Conservation (phyloP, 768 basidiomycete genomes). For the Clitopilus passeckerianus region DNA sequence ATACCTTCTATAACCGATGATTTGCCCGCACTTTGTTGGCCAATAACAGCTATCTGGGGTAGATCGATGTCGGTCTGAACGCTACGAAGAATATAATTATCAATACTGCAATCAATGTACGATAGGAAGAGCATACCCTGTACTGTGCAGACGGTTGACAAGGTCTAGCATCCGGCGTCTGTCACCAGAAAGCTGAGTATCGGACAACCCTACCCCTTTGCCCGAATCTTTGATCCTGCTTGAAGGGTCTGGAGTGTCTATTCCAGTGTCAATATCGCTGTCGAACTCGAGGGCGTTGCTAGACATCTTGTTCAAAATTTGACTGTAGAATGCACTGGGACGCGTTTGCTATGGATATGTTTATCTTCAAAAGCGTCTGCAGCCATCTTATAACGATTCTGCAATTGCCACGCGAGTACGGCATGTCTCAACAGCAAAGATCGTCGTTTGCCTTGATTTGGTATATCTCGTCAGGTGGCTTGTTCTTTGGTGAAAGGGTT, state of each 20-base stretch:
- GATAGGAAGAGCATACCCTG: constrained; percentile 41
- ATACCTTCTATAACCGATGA: constrained; percentile 77
- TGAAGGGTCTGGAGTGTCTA: not conserved
- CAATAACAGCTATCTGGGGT: constrained; percentile 72
- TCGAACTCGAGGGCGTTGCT: not conserved
- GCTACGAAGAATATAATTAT: constrained; percentile 25
- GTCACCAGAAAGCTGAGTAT: constrained; percentile 30
- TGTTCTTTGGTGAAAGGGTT: not conserved
- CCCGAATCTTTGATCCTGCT: not conserved
- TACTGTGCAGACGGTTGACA: constrained; percentile 54
- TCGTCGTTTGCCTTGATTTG: not conserved
- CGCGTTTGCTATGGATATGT: not conserved
- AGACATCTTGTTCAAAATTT: not conserved
- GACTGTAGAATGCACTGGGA: not conserved
- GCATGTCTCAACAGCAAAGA: not conserved
- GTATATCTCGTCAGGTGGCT: not conserved
- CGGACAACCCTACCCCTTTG: constrained; percentile 45
- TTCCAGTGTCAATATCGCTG: not conserved
- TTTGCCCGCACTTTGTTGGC: constrained; percentile 71
- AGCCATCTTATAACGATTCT: not conserved
- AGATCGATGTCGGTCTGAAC: constrained; percentile 69
- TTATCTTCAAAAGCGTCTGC: not conserved
- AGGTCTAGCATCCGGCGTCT: constrained; percentile 53
- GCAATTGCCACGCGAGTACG: not conserved
- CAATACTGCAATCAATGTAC: not conserved